Percentiles rank a stretch among this genome's conserved stretches.
phyloP scores from a whole-genome alignment of 1,139 yeast genomes.

The Kodamaea arcana region DNA sequence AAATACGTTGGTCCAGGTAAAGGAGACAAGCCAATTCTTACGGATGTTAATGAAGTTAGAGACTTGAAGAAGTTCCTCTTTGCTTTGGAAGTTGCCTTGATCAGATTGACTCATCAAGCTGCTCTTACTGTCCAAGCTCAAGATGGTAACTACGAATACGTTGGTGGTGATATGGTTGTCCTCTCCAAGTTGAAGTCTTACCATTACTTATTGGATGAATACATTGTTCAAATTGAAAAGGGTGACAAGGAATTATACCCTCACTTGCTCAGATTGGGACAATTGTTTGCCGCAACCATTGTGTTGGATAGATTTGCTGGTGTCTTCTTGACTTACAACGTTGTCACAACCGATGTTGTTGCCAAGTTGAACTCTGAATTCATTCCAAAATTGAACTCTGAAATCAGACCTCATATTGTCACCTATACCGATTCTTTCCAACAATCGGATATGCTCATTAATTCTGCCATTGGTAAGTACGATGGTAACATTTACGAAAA shows the following conservation, averaged over 20 bases:
- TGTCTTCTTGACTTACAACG: conserved; percentile 64
- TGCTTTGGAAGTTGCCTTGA: conserved; percentile 42
- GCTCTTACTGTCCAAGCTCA: conserved; percentile 39
- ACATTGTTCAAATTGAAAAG: conserved; percentile 30
- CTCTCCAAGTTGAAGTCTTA: conserved; percentile 63
- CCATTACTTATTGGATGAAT: conserved; percentile 48
- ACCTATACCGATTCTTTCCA: conserved; percentile 89
- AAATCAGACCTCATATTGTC: conserved; percentile 66
- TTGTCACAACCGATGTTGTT: conserved; percentile 46
- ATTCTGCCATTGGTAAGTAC: conserved; percentile 79
- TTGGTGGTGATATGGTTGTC: conserved; percentile 56
- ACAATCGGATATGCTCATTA: conserved; percentile 77
- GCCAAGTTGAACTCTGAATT: conserved; percentile 42
- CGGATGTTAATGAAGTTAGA: conserved; percentile 24
- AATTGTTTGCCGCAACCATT: conserved; percentile 63
- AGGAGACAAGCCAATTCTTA: conserved; percentile 24
- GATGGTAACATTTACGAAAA: conserved; percentile 86
- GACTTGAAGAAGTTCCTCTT: conserved; percentile 31
- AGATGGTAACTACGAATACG: conserved; percentile 49
- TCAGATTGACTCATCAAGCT: conserved; percentile 45
- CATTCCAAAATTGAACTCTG: conserved; percentile 42
- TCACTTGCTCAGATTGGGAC: conserved; percentile 28
- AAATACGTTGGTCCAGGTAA: conserved; percentile 15
- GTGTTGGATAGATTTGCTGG: conserved; percentile 72
- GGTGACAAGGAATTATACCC: conserved; percentile 23